These are phyloP conservation scores for Alloteropsis semialata DNA, from an alignment of 176 grass and related monocot genomes.

Conservation along the genomic window DNA sequence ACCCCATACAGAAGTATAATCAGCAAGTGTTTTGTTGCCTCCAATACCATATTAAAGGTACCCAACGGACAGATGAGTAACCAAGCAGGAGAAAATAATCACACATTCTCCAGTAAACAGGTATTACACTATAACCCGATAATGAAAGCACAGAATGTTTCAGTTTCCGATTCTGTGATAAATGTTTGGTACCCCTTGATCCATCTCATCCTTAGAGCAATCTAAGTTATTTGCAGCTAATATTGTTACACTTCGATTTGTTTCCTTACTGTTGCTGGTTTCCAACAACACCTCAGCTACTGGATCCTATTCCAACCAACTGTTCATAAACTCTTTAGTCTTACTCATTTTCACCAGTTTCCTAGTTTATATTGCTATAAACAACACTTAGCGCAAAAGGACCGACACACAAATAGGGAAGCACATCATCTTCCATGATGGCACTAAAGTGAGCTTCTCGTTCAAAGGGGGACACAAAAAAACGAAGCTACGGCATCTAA, in stretches of 20 bases:
- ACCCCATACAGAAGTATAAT: not conserved
- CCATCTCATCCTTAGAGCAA: not conserved
- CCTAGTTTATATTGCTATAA: not conserved
- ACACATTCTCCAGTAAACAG: constrained; percentile 13
- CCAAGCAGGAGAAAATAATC: not conserved
- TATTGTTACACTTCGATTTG: not conserved
- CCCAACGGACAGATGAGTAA: not conserved
- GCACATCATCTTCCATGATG: not conserved
- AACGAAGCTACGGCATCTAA: not conserved
- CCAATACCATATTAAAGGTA: not conserved
- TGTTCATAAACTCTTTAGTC: not conserved
- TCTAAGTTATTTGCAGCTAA: not conserved
- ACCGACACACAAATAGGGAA: not conserved
- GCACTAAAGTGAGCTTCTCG: not conserved
- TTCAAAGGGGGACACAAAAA: not conserved
- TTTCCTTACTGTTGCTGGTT: not conserved
- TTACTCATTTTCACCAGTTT: not conserved
- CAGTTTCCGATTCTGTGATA: not conserved
- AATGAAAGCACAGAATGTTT: not conserved
- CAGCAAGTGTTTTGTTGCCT: constrained; percentile 1
- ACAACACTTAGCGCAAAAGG: not conserved
- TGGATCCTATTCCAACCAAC: not conserved
- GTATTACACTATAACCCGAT: not conserved
- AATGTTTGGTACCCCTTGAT: not conserved
- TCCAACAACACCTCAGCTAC: not conserved